Conservation (phyloP, 2,329 filamentous ascomycete species). For the Emericellopsis atlantica region DNA sequence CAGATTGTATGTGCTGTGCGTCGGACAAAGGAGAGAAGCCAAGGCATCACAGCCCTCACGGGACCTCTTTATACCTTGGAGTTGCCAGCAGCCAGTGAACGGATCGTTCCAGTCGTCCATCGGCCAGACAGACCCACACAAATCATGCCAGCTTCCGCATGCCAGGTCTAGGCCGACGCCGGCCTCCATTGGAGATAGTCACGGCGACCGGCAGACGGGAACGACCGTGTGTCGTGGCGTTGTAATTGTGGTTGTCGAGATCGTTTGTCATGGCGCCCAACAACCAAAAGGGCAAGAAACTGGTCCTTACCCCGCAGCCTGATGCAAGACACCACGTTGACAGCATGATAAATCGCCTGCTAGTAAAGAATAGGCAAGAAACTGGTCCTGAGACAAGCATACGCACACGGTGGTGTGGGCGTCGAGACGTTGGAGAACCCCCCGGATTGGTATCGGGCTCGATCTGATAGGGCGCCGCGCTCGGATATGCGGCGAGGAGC, state of each 20-base stretch:
- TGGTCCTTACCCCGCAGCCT: neutral
- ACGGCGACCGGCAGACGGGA: neutral
- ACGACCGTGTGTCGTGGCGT: neutral
- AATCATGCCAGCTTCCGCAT: neutral
- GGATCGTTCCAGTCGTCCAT: neutral
- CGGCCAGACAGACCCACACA: neutral
- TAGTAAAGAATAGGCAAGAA: neutral
- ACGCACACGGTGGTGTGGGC: neutral
- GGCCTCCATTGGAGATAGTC: neutral
- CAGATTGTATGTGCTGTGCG: neutral
- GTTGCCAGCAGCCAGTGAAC: neutral
- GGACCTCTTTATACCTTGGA: neutral
- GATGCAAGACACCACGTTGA: neutral
- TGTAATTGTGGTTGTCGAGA: neutral
- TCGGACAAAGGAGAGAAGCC: neutral
- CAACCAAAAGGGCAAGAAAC: neutral
- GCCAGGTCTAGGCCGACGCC: neutral
- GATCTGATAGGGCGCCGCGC: neutral
- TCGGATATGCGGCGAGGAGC: neutral
- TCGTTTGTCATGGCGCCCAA: neutral
- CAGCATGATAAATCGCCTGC: neutral
- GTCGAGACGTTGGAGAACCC: neutral
- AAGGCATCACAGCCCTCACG: neutral
- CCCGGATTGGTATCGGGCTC: neutral
- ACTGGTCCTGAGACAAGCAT: neutral